Evolutionary conservation across 495 filamentous ascomycete genomes (phyloP).

Genomic region (Penicillium cataractarum): DNA sequence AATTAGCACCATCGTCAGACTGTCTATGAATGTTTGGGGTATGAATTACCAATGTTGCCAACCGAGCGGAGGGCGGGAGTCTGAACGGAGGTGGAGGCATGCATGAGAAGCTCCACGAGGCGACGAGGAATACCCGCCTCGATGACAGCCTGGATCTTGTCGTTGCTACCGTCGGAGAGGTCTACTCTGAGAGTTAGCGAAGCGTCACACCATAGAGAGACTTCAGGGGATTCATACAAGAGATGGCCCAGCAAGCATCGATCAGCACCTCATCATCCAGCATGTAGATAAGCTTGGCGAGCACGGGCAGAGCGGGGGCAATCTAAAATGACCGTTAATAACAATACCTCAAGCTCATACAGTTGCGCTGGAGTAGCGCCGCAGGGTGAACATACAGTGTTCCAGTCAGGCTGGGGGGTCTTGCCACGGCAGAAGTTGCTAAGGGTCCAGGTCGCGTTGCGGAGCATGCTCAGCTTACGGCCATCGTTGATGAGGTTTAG

Average conservation of each 20-base stretch:
- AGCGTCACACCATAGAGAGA: neutral
- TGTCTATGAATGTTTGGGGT: neutral
- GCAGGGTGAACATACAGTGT: constrained; percentile 62
- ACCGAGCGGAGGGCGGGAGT: constrained; percentile 96
- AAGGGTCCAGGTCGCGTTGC: constrained; percentile 98
- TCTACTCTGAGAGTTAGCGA: constrained; percentile 34
- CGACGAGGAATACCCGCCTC: constrained; percentile 97
- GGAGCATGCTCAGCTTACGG: constrained; percentile 98
- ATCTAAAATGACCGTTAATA: constrained; percentile 62
- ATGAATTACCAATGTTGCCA: constrained; percentile 71
- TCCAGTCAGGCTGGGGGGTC: constrained; percentile 98
- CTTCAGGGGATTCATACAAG: constrained; percentile 47
- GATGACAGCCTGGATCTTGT: constrained; percentile 99
- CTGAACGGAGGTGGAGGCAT: constrained; percentile 98
- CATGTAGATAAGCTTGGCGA: constrained; percentile 97
- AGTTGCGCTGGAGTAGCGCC: neutral
- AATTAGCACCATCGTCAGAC: neutral
- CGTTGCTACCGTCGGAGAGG: constrained; percentile 97
- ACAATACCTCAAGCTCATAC: neutral
- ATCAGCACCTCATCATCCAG: constrained; percentile 98
- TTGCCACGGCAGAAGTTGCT: constrained; percentile 99
- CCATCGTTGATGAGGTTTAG: constrained; percentile 90
- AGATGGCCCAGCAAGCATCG: constrained; percentile 99
- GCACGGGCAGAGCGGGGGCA: constrained; percentile 90
- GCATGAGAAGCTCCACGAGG: constrained; percentile 96